These are phyloP conservation scores for Asterella californica DNA, from an alignment of 225 moss, liverwort and hornwort genomes.

Conservation along the genomic window DNA sequence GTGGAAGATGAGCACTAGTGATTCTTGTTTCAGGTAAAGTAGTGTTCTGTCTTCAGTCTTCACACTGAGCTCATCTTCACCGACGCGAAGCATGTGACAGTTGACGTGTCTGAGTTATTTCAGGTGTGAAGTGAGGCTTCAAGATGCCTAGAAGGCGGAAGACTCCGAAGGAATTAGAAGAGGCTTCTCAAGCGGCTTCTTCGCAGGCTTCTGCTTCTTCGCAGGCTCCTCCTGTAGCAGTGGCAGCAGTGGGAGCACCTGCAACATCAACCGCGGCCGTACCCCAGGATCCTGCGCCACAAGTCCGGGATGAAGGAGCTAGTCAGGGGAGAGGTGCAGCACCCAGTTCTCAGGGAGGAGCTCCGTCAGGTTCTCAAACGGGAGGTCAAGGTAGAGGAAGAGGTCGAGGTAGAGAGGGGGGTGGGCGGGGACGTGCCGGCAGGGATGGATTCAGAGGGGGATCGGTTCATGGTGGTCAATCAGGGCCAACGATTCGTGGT, in stretches of 20 bases:
- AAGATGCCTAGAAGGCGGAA: slow-evolving; percentile 81
- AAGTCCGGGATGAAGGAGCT: slow-evolving; percentile 21
- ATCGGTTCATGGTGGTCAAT: background rate
- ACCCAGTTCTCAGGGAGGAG: slow-evolving; percentile 15
- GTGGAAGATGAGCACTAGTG: background rate
- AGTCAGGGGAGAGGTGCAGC: slow-evolving; percentile 21
- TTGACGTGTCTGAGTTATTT: background rate
- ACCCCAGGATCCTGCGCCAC: slow-evolving; percentile 4
- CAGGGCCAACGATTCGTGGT: background rate
- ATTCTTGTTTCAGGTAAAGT: background rate
- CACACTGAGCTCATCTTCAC: too few relatives aligned
- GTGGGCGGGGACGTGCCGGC: slow-evolving; percentile 53
- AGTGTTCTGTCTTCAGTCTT: too few relatives aligned
- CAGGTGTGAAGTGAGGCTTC: background rate
- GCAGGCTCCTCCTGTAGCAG: slow-evolving; percentile 33
- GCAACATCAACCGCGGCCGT: slow-evolving; percentile 1
- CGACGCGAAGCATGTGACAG: background rate
- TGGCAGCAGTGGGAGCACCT: slow-evolving; percentile 30
- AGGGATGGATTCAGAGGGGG: background rate
- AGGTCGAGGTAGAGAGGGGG: slow-evolving; percentile 45
- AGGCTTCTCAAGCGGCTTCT: slow-evolving; percentile 49
- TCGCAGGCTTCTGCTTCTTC: slow-evolving; percentile 41
- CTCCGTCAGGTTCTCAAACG: slow-evolving; percentile 31
- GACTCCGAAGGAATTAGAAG: slow-evolving; percentile 80
- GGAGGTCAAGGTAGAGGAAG: slow-evolving; percentile 51